These are phyloP conservation scores for Agastache rugosa DNA, from an alignment of 257 asterid species.

Conservation along the genomic window DNA sequence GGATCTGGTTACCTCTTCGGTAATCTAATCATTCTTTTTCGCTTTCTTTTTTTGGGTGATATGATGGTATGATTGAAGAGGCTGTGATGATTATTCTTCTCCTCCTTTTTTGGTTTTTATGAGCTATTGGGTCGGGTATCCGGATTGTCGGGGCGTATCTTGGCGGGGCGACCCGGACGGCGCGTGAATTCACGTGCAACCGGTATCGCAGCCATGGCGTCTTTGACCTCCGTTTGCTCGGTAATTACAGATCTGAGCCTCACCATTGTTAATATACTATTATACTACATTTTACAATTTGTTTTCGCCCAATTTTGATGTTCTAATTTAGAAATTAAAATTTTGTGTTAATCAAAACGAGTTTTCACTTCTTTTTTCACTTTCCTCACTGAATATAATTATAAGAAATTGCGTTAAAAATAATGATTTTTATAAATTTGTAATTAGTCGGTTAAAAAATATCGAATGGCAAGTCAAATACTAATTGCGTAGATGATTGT, in stretches of 20 bases:
- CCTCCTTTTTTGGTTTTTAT: slow-evolving; percentile 9
- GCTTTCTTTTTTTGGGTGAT: background rate
- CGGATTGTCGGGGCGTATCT: slow-evolving; percentile 39
- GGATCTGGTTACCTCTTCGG: background rate
- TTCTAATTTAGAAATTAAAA: too few species aligned
- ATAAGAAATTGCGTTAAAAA: too few species aligned
- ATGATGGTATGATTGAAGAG: slow-evolving; percentile 7
- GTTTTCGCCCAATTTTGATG: too few species aligned
- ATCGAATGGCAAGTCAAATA: too few species aligned
- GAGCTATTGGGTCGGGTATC: slow-evolving; percentile 45
- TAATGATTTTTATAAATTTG: too few species aligned
- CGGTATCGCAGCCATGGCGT: slow-evolving; percentile 50
- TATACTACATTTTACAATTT: too few species aligned
- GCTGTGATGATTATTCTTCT: slow-evolving; percentile 44
- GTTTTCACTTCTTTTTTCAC: too few species aligned
- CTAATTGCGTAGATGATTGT: too few species aligned
- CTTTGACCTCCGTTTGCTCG: slow-evolving; percentile 32
- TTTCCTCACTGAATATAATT: too few species aligned
- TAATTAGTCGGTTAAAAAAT: too few species aligned
- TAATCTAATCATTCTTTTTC: background rate
- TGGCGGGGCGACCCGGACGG: slow-evolving; percentile 52
- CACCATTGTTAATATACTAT: background rate
- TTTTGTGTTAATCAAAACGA: too few species aligned
- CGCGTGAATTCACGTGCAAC: slow-evolving; percentile 40
- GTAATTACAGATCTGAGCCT: slow-evolving; percentile 48